Evolutionary conservation across 306 rosid species (phyloP), one percentile per base, ranked within the genome.

Genomic region (Glycine tomentella): DNA sequence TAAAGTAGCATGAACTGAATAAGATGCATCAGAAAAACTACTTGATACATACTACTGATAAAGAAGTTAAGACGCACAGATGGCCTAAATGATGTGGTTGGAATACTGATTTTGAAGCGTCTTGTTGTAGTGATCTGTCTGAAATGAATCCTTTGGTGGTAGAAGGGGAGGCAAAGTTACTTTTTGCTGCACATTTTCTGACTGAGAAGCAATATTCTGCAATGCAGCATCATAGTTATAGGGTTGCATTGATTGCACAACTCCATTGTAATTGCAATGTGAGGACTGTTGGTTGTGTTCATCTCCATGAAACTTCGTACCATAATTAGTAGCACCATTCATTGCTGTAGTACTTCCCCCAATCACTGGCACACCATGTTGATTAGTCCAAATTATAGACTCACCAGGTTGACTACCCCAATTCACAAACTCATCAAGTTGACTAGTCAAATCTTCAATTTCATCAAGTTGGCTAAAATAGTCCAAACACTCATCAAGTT

Each of bases 141-240:
- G 78, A 51, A 59, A 10, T 77, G 31, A 69, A 4, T 77, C 82
- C 69, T 50, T 0, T 13, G 42, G 9, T 40, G 68, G 59, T 6
- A 44, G 66, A 14, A 58, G 16, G 6, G 48, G 10, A 42, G 33
- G 78, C 33, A 50, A 25, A 36, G 40, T 15, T 69, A 63, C 67
- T 69, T 1, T 49, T 12, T 61, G 76, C 12, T 76, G 74, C 74
- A 82, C 33, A 55, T 64, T 67, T 7, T 55, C 13, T 25, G 10
- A 6, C 1, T 65, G 69, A 44, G 40, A n/a, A 64, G 25, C 9
- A 48, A 31, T 0, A 44, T n/a, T 62, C 62, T 20, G 79, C 42
- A 52, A 10, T 1, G 10, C 9, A 17, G 42, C 3, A 13, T 49
- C 46, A 71, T 25, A 3, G 40, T 71, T 33, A 7, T 8, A 12